A percentile compares a stretch with the other conserved stretches of the same genome.
phyloP scores from a whole-genome alignment of 1,284 basidiomycete genomes.

The Phlebopus sp. region DNA sequence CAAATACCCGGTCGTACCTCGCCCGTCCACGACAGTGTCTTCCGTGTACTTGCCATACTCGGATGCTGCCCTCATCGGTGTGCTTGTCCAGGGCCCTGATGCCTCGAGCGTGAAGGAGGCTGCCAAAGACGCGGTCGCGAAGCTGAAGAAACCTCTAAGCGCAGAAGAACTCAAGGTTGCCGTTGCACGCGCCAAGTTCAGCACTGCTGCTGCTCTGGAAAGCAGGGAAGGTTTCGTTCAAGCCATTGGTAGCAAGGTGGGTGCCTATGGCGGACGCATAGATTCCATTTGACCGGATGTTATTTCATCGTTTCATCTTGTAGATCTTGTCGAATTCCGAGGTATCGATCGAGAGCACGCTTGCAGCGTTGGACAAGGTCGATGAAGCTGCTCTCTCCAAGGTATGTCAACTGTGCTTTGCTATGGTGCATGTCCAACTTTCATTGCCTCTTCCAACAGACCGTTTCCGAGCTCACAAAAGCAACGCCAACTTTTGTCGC shows the following conservation, averaged over 20 bases:
- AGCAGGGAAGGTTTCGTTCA: constrained; percentile 66
- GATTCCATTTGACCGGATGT: constrained; percentile 6
- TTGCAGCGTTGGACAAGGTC: constrained; percentile 63
- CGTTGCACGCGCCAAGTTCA: constrained; percentile 84
- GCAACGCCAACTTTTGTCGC: constrained; percentile 84
- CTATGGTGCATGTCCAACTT: not conserved
- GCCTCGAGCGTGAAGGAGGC: constrained; percentile 61
- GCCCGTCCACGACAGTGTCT: constrained; percentile 58
- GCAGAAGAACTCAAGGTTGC: constrained; percentile 78
- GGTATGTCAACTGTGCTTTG: constrained; percentile 38
- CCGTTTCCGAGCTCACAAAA: constrained; percentile 54
- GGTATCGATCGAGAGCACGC: constrained; percentile 49
- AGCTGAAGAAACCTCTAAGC: constrained; percentile 64
- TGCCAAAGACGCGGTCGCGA: constrained; percentile 62
- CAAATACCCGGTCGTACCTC: constrained; percentile 75
- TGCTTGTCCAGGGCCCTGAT: constrained; percentile 67
- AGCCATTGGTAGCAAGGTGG: constrained; percentile 62
- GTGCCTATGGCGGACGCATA: constrained; percentile 13
- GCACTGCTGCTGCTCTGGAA: constrained; percentile 69
- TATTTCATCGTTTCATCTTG: constrained; percentile 1
- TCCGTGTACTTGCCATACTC: constrained; percentile 83
- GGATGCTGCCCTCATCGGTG: constrained; percentile 83
- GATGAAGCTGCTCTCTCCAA: constrained; percentile 59
- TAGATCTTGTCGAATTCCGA: constrained; percentile 61
- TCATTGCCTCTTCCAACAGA: constrained; percentile 33